phyloP scores from a whole-genome alignment of 2,329 filamentous ascomycete species.

The Nothophaeocryptopus gaeumannii region DNA sequence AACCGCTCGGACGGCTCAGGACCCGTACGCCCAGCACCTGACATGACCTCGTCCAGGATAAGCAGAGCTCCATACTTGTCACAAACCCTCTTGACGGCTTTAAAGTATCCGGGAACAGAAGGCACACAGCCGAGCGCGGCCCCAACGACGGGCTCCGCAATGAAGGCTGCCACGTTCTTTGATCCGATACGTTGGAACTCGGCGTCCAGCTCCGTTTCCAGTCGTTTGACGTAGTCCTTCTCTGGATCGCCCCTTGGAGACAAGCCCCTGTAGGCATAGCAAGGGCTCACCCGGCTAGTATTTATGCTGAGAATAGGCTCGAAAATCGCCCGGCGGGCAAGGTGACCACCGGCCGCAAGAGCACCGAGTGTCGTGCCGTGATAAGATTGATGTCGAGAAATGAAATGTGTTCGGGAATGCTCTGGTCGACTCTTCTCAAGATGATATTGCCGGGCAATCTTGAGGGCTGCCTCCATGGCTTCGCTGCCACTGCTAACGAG shows the following conservation, averaged over 20 bases:
- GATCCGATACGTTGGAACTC: conserved; percentile 65
- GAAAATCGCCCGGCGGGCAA: conserved; percentile 59
- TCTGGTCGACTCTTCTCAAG: conserved; percentile 55
- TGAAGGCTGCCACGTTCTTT: conserved; percentile 66
- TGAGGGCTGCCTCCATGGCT: conserved; percentile 66
- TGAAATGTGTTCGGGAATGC: conserved; percentile 57
- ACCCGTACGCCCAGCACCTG: conserved; percentile 60
- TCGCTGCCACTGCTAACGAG: conserved; percentile 62
- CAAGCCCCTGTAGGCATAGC: conserved; percentile 60
- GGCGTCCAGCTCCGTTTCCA: conserved; percentile 63
- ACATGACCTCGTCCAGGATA: conserved; percentile 80
- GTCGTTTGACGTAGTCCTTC: conserved; percentile 57
- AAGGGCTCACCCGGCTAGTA: conserved; percentile 62
- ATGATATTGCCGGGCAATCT: conserved; percentile 65
- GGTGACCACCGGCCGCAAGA: conserved; percentile 63
- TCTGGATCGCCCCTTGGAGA: conserved; percentile 39
- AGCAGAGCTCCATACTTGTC: conserved; percentile 68
- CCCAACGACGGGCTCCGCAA: conserved; percentile 71
- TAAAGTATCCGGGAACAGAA: conserved; percentile 65
- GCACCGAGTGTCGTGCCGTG: conserved; percentile 70
- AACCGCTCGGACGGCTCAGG: conserved; percentile 33
- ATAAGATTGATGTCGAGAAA: conserved; percentile 64
- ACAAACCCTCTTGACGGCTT: conserved; percentile 66
- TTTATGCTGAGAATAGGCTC: conserved; percentile 54
- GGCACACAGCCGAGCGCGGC: conserved; percentile 68